These are phyloP conservation scores for Mycocentrospora acerina DNA, from an alignment of 2,329 filamentous ascomycete species.

Conservation along the genomic window DNA sequence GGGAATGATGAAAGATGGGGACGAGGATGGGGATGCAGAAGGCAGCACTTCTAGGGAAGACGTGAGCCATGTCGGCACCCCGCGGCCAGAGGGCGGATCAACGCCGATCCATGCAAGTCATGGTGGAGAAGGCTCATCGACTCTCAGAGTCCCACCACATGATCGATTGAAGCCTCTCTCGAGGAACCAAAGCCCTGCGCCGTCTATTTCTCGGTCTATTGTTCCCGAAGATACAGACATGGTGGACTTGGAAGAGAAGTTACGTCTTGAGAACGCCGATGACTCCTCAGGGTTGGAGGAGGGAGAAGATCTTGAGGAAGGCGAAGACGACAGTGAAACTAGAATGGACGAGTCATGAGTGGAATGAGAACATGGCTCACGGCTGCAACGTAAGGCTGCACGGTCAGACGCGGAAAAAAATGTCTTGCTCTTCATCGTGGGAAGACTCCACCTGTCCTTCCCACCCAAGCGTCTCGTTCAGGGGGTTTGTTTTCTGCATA, in stretches of 20 bases:
- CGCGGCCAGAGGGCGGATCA: conserved; percentile 44
- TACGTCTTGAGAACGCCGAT: conserved; percentile 25
- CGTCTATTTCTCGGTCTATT: conserved; percentile 28
- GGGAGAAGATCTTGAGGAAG: conserved; percentile 35
- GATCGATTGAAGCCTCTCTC: conserved; percentile 36
- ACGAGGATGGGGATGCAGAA: conserved; percentile 45
- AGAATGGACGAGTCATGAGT: conserved; percentile 36
- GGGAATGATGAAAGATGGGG: conserved; percentile 55
- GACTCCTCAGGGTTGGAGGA: conserved; percentile 38
- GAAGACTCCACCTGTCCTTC: no score
- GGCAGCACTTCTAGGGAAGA: conserved; percentile 40
- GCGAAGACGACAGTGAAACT: conserved; percentile 30
- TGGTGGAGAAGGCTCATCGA: conserved; percentile 27
- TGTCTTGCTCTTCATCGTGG: no score
- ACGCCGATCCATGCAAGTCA: conserved; percentile 44
- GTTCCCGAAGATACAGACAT: conserved; percentile 33
- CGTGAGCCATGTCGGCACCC: conserved; percentile 48
- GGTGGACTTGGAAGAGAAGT: conserved; percentile 27
- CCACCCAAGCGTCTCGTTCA: no score
- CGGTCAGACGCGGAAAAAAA: no score
- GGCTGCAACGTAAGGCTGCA: no score
- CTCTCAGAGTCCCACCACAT: conserved; percentile 33
- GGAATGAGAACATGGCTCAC: not conserved
- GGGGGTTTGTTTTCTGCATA: no score
- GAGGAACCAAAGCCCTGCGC: conserved; percentile 25